Evolutionary conservation across 129 eudicot species (phyloP), one percentile per base, ranked within the genome.

Genomic region (sunflower (Helianthus annuus)): DNA sequence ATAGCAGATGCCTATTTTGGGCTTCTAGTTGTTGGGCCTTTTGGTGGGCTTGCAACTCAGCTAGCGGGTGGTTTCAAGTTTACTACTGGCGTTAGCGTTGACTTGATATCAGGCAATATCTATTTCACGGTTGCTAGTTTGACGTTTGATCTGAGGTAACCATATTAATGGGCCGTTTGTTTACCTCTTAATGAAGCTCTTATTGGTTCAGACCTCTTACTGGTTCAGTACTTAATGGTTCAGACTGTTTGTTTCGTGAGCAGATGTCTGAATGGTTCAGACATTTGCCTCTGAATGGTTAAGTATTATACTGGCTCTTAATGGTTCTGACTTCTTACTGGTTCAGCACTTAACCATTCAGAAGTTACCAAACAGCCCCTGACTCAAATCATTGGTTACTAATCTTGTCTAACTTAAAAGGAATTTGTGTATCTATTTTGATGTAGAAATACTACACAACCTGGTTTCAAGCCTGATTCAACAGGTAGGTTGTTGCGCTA

Each of bases 51-150:
- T 69, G 83, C 79, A 22, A 67, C 74, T 58, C 70, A 48, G 6
- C 75, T 79, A 24, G 79, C 66, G 1, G 64, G 74, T 48, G 78
- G 79, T 11, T 79, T 73, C 48, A 68, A 74, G 68, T 73, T 66
- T 51, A 0, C 0, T 7, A 3, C 3, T 0, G 83, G 79, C 12
- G 36, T 79, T 13, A 75, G 73, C 6, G 79, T 72, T 60, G 75
- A 79, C 55, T 15, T 48, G 59, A 1, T 56, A 48, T 73, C 53
- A 1, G 66, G 71, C 22, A 27, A 59, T 67, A 53, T 79, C 46
- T 79, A 72, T 61, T 72, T 79, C 46, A 67, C 6, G 1, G 83
- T 57, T 73, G 75, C 19, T 4, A 72, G 75, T 73, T 53, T 69
- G 66, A 79, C 78, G 2, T 68, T 15, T 52, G 75, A 62, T 1